Conservation (phyloP, 768 basidiomycete genomes). For the Tulasnella sp. region DNA sequence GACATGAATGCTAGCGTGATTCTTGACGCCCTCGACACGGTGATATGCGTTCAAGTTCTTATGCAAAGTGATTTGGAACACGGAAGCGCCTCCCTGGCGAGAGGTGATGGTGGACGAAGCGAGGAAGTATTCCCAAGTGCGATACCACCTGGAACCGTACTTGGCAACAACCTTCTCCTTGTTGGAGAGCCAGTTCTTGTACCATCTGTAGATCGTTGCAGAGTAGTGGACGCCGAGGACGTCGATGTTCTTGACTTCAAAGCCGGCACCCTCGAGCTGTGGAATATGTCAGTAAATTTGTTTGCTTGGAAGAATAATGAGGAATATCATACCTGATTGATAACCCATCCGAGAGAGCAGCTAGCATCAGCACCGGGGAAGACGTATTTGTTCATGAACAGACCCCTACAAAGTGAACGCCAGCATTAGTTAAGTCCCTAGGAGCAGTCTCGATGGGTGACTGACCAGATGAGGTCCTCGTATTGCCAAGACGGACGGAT, state of each 20-base stretch:
- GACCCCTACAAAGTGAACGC: conserved; percentile 45
- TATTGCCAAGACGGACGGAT: conserved; percentile 94
- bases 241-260: conserved; percentile 93
- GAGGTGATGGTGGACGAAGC: conserved; percentile 72
- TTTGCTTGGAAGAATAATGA: background rate
- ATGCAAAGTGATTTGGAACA: conserved; percentile 96
- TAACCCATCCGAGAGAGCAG: conserved; percentile 91
- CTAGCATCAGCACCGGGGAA: conserved; percentile 99
- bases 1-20: conserved; percentile 36
- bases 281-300: background rate
- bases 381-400: conserved; percentile 97
- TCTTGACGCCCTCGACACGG: conserved; percentile 73
- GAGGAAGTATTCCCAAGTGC: conserved; percentile 95
- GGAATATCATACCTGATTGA: conserved; percentile 46
- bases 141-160: conserved; percentile 90
- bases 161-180: conserved; percentile 77
- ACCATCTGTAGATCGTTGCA: conserved; percentile 84
- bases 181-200: conserved; percentile 94
- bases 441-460: too few species aligned
- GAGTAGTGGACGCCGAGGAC: conserved; percentile 97
- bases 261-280: conserved; percentile 69
- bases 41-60: conserved; percentile 97
- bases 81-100: conserved; percentile 79
- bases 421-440: background rate
- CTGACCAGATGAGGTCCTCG: conserved; percentile 90